Evolutionary conservation across 2,329 filamentous ascomycete genomes (phyloP).

Genomic region (Colletotrichum tabaci): DNA sequence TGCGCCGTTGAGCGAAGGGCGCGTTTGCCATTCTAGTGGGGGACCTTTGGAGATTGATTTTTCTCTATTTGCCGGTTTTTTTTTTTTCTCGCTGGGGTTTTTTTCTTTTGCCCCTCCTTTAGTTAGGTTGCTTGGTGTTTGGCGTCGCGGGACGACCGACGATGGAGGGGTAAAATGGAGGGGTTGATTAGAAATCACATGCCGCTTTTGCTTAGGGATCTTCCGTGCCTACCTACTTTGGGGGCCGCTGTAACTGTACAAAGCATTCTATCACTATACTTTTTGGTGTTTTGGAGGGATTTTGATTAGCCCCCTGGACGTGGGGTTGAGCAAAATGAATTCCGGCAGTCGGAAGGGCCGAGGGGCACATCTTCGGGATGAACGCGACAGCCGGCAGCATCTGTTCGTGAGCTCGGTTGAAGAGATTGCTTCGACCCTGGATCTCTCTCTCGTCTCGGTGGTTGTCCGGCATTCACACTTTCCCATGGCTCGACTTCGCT

Average conservation of each 20-base stretch:
- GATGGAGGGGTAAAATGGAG: conserved; percentile 39
- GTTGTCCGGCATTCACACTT: conserved; percentile 24
- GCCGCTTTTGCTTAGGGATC: conserved; percentile 19
- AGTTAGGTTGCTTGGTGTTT: not conserved
- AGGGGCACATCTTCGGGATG: not conserved
- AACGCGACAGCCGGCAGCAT: not conserved
- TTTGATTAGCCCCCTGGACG: not conserved
- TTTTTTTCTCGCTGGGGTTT: not conserved
- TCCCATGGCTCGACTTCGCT: not conserved
- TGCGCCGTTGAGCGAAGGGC: not conserved
- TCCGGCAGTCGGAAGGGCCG: conserved; percentile 23
- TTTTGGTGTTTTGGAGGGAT: not conserved
- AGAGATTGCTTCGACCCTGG: not conserved
- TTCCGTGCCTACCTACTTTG: not conserved
- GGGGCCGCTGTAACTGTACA: not conserved
- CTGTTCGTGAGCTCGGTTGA: not conserved
- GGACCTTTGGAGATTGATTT: conserved; percentile 5
- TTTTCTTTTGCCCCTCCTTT: not conserved
- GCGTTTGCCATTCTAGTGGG: conserved; percentile 11
- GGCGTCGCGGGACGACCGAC: conserved; percentile 3
- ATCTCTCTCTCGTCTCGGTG: conserved; percentile 11
- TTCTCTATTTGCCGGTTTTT: not conserved
- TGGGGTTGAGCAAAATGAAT: conserved; percentile 20
- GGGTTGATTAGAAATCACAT: conserved; percentile 43
- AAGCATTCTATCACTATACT: no score